Percentiles rank a stretch among this genome's conserved stretches.
Conservation (phyloP, 2,329 filamentous ascomycete species). For the Elsinoe ampelina region DNA sequence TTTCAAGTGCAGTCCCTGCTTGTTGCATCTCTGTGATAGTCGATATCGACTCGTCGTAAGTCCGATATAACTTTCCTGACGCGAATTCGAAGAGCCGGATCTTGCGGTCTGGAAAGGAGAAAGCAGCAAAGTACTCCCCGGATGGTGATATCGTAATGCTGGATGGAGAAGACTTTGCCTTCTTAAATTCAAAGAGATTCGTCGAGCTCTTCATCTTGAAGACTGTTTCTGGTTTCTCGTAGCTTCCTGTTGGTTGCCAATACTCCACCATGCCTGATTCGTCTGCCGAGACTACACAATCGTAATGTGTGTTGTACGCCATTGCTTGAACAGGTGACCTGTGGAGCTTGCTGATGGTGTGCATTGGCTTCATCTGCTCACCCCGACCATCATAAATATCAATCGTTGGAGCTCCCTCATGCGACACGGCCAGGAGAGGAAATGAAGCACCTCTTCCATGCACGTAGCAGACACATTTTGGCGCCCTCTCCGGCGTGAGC, state of each 20-base stretch:
- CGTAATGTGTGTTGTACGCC: conserved; percentile 77
- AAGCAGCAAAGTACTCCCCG: conserved; percentile 74
- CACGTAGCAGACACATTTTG: conserved; percentile 82
- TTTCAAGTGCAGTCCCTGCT: conserved; percentile 71
- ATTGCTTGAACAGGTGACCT: conserved; percentile 72
- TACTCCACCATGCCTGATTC: conserved; percentile 93
- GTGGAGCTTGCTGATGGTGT: conserved; percentile 73
- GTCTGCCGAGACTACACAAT: conserved; percentile 87
- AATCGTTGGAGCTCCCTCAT: conserved; percentile 62
- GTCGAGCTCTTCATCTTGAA: conserved; percentile 92
- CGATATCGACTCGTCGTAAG: conserved; percentile 87
- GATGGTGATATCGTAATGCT: conserved; percentile 79
- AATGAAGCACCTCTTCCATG: conserved; percentile 80
- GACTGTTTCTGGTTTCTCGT: conserved; percentile 84
- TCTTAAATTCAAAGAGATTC: conserved; percentile 94
- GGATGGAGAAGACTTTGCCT: conserved; percentile 72
- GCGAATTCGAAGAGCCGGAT: conserved; percentile 89
- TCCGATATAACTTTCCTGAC: conserved; percentile 76
- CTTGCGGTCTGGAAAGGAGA: conserved; percentile 89
- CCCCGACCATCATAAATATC: conserved; percentile 84
- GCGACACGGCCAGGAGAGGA: conserved; percentile 75
- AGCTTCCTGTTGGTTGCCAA: conserved; percentile 72
- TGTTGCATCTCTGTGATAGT: conserved; percentile 93
- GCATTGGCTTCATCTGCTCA: conserved; percentile 64
- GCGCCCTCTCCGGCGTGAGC: conserved; percentile 64